A percentile compares a stretch with the other conserved stretches of the same genome.
These are phyloP conservation scores for Auxenochlorella pyrenoidosa DNA, from an alignment of 139 green algal genomes.

Conservation along the genomic window DNA sequence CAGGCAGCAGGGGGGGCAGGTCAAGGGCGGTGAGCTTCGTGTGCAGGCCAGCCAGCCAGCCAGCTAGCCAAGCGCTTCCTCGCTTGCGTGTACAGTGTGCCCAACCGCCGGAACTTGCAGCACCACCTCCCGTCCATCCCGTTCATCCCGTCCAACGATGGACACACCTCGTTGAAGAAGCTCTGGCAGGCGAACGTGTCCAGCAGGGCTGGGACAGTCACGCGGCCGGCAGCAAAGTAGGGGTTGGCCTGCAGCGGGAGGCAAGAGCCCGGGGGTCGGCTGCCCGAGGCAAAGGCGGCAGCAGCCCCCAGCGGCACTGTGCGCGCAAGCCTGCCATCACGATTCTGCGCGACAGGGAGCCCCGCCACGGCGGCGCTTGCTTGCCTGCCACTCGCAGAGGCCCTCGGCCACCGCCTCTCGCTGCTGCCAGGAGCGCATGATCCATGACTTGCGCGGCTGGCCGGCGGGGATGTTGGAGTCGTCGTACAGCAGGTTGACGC, in stretches of 20 bases:
- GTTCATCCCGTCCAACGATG: no score
- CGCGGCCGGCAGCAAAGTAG: constrained; percentile 81
- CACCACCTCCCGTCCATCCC: no score
- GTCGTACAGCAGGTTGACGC: constrained; percentile 43
- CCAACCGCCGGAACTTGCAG: no score
- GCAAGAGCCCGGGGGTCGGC: background rate
- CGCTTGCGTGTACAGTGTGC: no score
- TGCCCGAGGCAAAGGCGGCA: background rate
- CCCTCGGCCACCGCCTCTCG: constrained; percentile 64
- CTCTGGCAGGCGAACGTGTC: constrained; percentile 80
- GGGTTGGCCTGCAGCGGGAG: constrained; percentile 70
- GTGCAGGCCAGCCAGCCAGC: background rate
- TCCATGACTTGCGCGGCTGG: constrained; percentile 62
- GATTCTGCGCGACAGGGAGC: no score
- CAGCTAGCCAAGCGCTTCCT: background rate
- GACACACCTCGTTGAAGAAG: constrained; percentile 73
- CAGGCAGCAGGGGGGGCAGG: background rate
- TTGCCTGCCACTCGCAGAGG: constrained; percentile 75
- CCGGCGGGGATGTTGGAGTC: constrained; percentile 24
- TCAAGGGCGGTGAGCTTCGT: background rate
- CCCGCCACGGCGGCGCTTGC: background rate
- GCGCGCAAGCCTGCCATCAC: no score
- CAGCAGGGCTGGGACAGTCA: constrained; percentile 82
- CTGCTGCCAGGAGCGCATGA: constrained; percentile 66
- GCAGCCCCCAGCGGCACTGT: no score